Base-by-base conservation (phyloP, 1,139 yeast species). In the Taiozyma sp. region DNA sequence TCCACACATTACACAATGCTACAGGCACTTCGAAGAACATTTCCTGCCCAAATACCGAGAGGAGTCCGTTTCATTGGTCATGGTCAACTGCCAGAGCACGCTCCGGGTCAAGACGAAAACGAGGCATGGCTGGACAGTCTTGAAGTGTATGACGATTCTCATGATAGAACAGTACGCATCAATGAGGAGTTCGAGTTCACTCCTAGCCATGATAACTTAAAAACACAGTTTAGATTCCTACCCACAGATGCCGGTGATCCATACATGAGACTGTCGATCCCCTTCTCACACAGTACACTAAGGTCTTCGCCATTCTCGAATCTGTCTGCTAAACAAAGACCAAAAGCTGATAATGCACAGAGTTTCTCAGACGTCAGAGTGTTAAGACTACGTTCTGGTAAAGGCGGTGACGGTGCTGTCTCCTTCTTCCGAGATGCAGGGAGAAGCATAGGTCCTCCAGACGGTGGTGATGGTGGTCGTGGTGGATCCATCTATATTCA, bases 391-490 rank as follows among this genome's bases (percentile, higher is more conserved):
- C 70, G 70, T 12, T 83, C 96, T 44, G 99, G 99, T 0, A 74
- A 73, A 47, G 99, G 99, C 30, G 99, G 99, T 1, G 78, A 84
- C 65, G 99, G 99, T 8, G 77, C 82, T 47, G 86, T 90, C 0
- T 86, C 97, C 1, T 93, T 93, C 66, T 79, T 86, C 57, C 73
- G 96, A 55, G 98, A 90, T 61, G 89, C 96, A 2, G 88, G 91
- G 48, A 72, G 89, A 44, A 78, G 96, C 0, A 76, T 78, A 22
- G 99, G 99, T 0, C 98, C 99, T 0, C 96, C 99, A 0, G 96
- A 92, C 67, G 99, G 99, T 27, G 99, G 99, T 16, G 98, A 93
- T 68, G 99, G 99, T 27, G 99, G 99, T 7, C 73, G 76, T 55
- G 99, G 99, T 13, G 99, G 99, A 2, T 78, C 87, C 50, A 79